Percentiles rank a stretch among this genome's conserved stretches.
These are phyloP conservation scores for Pseudocercospora vitis DNA, from an alignment of 2,329 filamentous ascomycete species.

Conservation along the genomic window DNA sequence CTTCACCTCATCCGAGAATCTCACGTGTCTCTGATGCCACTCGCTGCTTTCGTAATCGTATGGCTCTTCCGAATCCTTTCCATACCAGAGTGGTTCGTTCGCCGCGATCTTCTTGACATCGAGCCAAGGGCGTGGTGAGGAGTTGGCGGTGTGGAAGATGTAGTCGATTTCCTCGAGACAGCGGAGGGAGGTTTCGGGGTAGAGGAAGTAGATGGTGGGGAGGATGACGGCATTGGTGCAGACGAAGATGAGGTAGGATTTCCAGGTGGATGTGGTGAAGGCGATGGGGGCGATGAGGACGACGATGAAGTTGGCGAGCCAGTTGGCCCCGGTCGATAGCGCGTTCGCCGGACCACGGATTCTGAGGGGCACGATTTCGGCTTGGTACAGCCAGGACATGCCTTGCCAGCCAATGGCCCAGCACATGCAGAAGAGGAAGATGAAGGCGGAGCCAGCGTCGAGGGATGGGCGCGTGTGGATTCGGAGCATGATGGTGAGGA, in stretches of 20 bases:
- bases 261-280: constrained; percentile 55
- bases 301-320: constrained; percentile 61
- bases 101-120: constrained; percentile 52
- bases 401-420: constrained; percentile 62
- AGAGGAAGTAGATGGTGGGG: constrained; percentile 60
- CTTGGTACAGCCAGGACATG: constrained; percentile 63
- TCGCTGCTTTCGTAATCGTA: constrained; percentile 25
- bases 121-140: constrained; percentile 52
- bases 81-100: constrained; percentile 49
- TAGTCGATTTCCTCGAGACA: constrained; percentile 67
- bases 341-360: constrained; percentile 65
- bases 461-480: constrained; percentile 41
- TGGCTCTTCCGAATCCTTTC: constrained; percentile 23
- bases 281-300: constrained; percentile 62
- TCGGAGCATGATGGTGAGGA: constrained; percentile 48
- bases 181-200: constrained; percentile 57
- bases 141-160: constrained; percentile 56
- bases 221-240: constrained; percentile 49
- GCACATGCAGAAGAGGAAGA: constrained; percentile 62
- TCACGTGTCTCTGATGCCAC: constrained; percentile 39
- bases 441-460: constrained; percentile 52
- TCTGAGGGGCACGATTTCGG: constrained; percentile 60
- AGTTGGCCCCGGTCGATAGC: constrained; percentile 61
- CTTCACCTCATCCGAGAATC: constrained; percentile 33
- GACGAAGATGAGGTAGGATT: constrained; percentile 73